Conservation (phyloP, 116 monocot species). For the Zostera marina region DNA sequence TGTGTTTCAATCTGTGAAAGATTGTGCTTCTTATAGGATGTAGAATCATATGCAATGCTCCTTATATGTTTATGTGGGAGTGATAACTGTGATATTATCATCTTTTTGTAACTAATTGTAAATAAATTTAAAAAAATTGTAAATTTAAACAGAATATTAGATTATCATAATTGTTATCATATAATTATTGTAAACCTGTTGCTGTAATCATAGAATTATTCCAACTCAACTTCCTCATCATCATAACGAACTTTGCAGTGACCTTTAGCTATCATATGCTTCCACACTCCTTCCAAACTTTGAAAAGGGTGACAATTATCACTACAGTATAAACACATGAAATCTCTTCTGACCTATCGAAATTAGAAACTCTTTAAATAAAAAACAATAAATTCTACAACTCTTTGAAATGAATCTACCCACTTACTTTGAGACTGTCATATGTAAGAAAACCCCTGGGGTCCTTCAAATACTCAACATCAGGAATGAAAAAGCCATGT, state of each 20-base stretch:
- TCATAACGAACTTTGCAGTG: constrained; percentile 89
- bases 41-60: no score
- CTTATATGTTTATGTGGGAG: no score
- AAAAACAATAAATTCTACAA: neutral
- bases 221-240: constrained; percentile 79
- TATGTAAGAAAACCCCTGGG: constrained; percentile 62
- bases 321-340: constrained; percentile 73
- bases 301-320: constrained; percentile 79
- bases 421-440: constrained; percentile 58
- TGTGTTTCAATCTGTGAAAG: no score
- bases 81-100: no score
- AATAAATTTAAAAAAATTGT: no score
- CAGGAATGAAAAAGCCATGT: constrained; percentile 91
- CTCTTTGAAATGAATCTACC: neutral
- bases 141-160: no score
- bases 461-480: constrained; percentile 84
- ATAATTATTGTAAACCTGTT: constrained; percentile 32
- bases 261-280: constrained; percentile 90
- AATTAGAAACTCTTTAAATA: neutral
- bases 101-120: no score
- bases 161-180: neutral
- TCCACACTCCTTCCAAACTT: constrained; percentile 93
- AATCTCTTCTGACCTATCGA: constrained; percentile 66
- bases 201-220: constrained; percentile 92
- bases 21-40: no score